These are phyloP conservation scores for Parsonsia alboflavescens DNA, from an alignment of 257 asterid species.

Conservation along the genomic window DNA sequence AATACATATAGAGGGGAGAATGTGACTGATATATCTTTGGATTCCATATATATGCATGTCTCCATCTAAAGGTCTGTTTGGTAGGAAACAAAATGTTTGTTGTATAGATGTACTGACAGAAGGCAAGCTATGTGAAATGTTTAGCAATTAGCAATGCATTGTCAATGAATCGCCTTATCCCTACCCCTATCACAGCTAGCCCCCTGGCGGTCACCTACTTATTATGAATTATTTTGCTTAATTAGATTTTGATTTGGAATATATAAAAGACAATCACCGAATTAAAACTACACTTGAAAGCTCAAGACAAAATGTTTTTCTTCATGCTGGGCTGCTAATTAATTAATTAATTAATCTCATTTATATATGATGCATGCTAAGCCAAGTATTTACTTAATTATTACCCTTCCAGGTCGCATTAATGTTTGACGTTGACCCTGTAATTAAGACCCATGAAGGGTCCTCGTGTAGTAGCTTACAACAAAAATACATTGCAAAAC, in stretches of 20 bases:
- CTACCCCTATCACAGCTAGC: constrained; percentile 7
- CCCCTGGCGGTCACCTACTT: constrained; percentile 6
- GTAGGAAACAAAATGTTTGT: constrained; percentile 23
- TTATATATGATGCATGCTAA: background rate
- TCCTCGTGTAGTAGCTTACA: background rate
- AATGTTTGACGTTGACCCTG: background rate
- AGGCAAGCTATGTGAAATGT: constrained; percentile 10
- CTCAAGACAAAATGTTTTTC: background rate
- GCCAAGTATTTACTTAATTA: background rate
- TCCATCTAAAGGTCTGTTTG: constrained; percentile 8
- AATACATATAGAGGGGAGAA: background rate
- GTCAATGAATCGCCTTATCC: constrained; percentile 13
- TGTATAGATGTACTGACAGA: constrained; percentile 4
- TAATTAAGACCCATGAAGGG: constrained; percentile 7
- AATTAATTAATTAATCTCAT: too few species aligned
- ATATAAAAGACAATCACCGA: background rate
- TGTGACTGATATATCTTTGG: background rate
- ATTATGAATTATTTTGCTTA: background rate
- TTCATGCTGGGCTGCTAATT: background rate
- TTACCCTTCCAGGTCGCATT: too few species aligned
- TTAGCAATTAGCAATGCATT: constrained; percentile 1
- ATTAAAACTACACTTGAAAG: background rate
- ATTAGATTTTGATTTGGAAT: constrained; percentile 5
- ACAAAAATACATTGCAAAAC: background rate
- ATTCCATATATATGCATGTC: constrained; percentile 7